phyloP scores from a whole-genome alignment of 2,329 filamentous ascomycete species.

The Penicillium sp. region DNA sequence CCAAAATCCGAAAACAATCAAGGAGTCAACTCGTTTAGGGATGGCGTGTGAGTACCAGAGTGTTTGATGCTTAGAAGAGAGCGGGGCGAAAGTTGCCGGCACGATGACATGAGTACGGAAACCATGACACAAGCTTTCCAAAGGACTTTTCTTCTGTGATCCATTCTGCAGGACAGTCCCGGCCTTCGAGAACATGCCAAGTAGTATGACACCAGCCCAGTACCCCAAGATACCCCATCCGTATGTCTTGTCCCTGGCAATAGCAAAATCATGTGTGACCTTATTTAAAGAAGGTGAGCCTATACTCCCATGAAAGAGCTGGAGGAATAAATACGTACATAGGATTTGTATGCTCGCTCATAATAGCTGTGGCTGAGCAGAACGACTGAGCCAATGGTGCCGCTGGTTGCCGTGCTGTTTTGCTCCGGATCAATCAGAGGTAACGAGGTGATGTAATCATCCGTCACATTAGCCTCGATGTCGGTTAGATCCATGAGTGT shows the following conservation, averaged over 20 bases:
- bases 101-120: not conserved
- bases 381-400: not conserved
- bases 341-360: not conserved
- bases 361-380: constrained; percentile 11
- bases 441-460: not conserved
- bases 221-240: constrained; percentile 22
- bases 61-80: constrained; percentile 13
- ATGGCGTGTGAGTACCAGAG: constrained; percentile 14
- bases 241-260: constrained; percentile 12
- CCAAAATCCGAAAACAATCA: constrained; percentile 18
- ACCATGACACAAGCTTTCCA: not conserved
- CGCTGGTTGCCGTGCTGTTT: not conserved
- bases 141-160: not conserved
- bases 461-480: not conserved
- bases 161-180: not conserved
- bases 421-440: not conserved
- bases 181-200: constrained; percentile 11
- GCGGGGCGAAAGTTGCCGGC: constrained; percentile 6
- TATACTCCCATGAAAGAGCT: not conserved
- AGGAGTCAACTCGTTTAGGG: constrained; percentile 13
- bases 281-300: too few species aligned
- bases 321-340: not conserved
- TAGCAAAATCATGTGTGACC: constrained; percentile 19
- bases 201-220: constrained; percentile 15
- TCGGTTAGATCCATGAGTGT: constrained; percentile 1